phyloP scores from a whole-genome alignment of 2,329 filamentous ascomycete genomes.

The Helotiales sp. region DNA sequence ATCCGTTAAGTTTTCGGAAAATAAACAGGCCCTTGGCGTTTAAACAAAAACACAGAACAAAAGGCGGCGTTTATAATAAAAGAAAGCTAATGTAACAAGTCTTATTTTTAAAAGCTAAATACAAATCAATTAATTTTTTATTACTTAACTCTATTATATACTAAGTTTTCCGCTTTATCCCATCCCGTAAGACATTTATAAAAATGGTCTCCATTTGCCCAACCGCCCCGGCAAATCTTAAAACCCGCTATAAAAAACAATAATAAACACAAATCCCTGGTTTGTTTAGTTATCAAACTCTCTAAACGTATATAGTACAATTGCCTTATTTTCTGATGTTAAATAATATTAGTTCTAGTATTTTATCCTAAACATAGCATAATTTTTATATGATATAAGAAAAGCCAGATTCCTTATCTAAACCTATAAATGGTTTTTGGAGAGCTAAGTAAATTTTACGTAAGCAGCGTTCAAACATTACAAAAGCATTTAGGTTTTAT shows the following conservation, averaged over 20 bases:
- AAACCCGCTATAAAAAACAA: background rate
- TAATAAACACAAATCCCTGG: background rate
- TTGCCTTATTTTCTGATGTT: background rate
- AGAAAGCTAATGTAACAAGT: background rate
- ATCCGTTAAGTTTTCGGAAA: background rate
- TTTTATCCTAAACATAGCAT: background rate
- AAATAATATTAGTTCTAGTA: background rate
- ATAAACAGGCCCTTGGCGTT: background rate
- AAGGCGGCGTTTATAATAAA: conserved; percentile 1
- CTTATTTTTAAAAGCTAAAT: background rate
- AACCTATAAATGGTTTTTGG: background rate
- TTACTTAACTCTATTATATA: background rate
- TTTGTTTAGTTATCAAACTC: background rate
- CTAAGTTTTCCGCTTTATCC: background rate
- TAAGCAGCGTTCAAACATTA: background rate
- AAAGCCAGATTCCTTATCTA: background rate
- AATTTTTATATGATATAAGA: background rate
- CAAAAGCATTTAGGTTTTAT: background rate
- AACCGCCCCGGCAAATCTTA: background rate
- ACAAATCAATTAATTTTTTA: background rate
- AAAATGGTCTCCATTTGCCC: background rate
- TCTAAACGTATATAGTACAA: background rate
- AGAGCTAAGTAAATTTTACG: background rate
- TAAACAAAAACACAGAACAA: background rate
- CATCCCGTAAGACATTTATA: background rate